Evolutionary conservation across 306 rosid genomes (phyloP).

Genomic region (Vigna trinervia): DNA sequence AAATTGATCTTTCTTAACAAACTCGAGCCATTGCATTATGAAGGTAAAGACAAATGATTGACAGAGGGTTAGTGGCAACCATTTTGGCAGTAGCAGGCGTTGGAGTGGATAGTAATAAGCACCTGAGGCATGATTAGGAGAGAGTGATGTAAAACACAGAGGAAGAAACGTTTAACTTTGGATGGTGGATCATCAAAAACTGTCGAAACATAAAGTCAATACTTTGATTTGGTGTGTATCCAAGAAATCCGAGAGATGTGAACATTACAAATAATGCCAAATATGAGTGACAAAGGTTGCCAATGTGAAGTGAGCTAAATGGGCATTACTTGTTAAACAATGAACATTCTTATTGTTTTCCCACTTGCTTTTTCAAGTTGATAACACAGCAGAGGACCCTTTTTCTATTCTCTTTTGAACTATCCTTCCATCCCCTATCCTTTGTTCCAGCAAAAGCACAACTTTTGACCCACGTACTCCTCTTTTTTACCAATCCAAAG

Average conservation of each 20-base stretch:
- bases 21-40: background rate
- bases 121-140: slow-evolving; percentile 17
- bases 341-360: slow-evolving; percentile 58
- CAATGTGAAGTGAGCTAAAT: slow-evolving; percentile 20
- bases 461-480: slow-evolving; percentile 52
- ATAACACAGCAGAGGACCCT: slow-evolving; percentile 35
- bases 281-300: slow-evolving; percentile 20
- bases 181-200: background rate
- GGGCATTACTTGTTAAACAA: slow-evolving; percentile 20
- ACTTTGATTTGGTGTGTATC: background rate
- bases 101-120: slow-evolving; percentile 19
- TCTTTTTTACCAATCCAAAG: slow-evolving; percentile 33
- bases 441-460: slow-evolving; percentile 44
- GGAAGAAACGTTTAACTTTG: background rate
- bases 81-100: slow-evolving; percentile 38
- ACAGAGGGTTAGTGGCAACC: background rate
- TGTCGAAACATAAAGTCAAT: slow-evolving; percentile 20
- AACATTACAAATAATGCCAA: slow-evolving; percentile 40
- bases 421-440: slow-evolving; percentile 50
- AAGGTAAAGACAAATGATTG: slow-evolving; percentile 8
- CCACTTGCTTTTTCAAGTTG: slow-evolving; percentile 54
- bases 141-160: slow-evolving; percentile 30
- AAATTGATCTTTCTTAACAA: slow-evolving; percentile 18
- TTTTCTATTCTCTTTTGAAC: slow-evolving; percentile 39
- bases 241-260: slow-evolving; percentile 17